Evolutionary conservation across 2,329 filamentous ascomycete genomes (phyloP).

Genomic region (Fusarium denticulatum): DNA sequence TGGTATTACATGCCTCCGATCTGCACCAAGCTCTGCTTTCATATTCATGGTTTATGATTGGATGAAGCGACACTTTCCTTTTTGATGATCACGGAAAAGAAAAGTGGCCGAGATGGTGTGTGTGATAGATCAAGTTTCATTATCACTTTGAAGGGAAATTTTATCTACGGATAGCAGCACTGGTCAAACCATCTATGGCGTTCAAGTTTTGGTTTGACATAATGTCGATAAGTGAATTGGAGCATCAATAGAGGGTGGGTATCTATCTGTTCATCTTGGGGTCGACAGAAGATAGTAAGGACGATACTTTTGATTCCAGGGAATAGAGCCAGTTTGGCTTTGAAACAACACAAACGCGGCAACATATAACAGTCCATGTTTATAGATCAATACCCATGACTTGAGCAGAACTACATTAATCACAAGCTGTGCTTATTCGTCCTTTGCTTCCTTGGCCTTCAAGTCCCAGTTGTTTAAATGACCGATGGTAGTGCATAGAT

Average conservation of each 20-base stretch:
- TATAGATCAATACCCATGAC: neutral
- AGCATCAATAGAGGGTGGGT: constrained; percentile 9
- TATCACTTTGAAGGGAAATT: constrained; percentile 7
- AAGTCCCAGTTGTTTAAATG: constrained; percentile 76
- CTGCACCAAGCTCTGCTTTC: constrained; percentile 95
- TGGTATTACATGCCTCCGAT: constrained; percentile 88
- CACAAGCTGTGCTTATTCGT: constrained; percentile 36
- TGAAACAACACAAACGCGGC: neutral
- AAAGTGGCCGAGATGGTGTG: neutral
- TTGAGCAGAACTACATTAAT: neutral
- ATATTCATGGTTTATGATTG: constrained; percentile 97
- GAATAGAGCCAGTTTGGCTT: constrained; percentile 1
- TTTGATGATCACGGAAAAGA: constrained; percentile 44
- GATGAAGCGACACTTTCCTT: constrained; percentile 74
- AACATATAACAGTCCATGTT: neutral
- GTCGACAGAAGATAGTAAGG: neutral
- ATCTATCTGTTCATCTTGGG: neutral
- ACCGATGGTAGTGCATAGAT: constrained; percentile 77
- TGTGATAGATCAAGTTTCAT: neutral
- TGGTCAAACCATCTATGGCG: constrained; percentile 35
- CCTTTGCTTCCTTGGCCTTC: constrained; percentile 34
- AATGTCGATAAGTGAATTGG: constrained; percentile 1
- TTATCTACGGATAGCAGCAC: neutral
- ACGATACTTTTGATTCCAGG: constrained; percentile 5
- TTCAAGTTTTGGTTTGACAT: constrained; percentile 18